Percentiles rank a stretch among this genome's conserved stretches.
phyloP scores from a whole-genome alignment of 163 green algal genomes.

The Volvox carteri region DNA sequence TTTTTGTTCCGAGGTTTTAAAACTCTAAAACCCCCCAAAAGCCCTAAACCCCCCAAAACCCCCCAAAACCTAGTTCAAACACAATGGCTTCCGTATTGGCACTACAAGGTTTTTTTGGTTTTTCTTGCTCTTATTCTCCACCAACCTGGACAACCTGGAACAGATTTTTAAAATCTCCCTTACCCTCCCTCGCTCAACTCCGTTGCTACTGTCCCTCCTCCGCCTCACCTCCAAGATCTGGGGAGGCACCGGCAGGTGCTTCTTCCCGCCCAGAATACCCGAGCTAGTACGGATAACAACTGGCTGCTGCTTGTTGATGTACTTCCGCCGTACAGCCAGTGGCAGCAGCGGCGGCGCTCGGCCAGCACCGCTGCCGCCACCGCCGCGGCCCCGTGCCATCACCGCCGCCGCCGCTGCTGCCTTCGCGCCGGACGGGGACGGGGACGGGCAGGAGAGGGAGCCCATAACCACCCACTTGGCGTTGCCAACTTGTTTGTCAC shows the following conservation, averaged over 20 bases:
- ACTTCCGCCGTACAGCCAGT: neutral
- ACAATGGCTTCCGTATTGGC: no score
- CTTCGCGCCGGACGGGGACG: no score
- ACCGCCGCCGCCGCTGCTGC: neutral
- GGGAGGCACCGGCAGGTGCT: slow-evolving; percentile 39
- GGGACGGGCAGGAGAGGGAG: no score
- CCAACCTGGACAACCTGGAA: no score
- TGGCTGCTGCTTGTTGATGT: slow-evolving; percentile 26
- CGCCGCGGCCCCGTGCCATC: neutral
- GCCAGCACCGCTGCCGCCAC: neutral
- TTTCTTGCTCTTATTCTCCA: no score
- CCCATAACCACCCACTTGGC: slow-evolving; percentile 24
- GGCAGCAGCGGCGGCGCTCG: no score
- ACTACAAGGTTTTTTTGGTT: no score
- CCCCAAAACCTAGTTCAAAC: no score
- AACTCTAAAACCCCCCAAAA: no score
- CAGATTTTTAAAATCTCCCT: no score
- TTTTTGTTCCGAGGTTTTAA: no score
- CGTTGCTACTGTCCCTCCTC: neutral
- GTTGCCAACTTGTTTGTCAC: neutral
- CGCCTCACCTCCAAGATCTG: slow-evolving; percentile 24
- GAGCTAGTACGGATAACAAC: slow-evolving; percentile 26
- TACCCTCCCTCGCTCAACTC: neutral
- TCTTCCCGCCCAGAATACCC: slow-evolving; percentile 32
- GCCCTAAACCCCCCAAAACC: no score